Evolutionary conservation across 2,329 filamentous ascomycete genomes (phyloP).

Genomic region (Bimuria novae-zelandiae): DNA sequence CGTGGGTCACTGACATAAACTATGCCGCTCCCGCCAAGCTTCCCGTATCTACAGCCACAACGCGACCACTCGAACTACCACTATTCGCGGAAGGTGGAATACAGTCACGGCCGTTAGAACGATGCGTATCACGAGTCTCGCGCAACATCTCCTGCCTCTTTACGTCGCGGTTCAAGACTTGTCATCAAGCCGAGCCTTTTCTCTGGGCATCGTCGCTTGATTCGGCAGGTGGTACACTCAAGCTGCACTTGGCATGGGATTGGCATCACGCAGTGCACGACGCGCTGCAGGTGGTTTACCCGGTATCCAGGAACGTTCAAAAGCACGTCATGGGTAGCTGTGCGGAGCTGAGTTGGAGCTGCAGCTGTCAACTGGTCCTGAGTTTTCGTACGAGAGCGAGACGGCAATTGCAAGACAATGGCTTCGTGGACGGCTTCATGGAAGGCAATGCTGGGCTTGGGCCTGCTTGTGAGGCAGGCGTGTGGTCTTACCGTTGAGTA

Average conservation of each 20-base stretch:
- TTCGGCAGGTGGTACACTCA: constrained; percentile 1
- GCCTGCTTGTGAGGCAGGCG: constrained; percentile 32
- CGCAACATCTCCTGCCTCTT: background rate
- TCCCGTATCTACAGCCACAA: background rate
- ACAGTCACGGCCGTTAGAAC: background rate
- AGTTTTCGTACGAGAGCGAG: too few relatives aligned
- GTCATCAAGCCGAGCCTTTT: background rate
- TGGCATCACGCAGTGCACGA: too few relatives aligned
- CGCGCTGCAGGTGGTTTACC: too few relatives aligned
- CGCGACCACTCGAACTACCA: background rate
- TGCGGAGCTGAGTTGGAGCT: too few relatives aligned
- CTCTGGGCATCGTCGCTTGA: background rate
- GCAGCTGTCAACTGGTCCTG: too few relatives aligned
- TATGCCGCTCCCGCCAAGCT: background rate
- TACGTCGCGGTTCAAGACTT: background rate
- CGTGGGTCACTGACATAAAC: too few relatives aligned
- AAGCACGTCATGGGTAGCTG: constrained; percentile 6
- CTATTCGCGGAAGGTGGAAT: background rate
- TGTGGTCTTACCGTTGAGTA: constrained; percentile 35
- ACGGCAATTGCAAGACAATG: too few relatives aligned
- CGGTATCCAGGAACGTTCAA: constrained; percentile 1
- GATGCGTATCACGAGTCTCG: background rate
- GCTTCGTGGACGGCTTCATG: constrained; percentile 42
- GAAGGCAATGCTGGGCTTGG: constrained; percentile 27
- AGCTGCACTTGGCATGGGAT: constrained; percentile 2